phyloP scores from a whole-genome alignment of 2,329 filamentous ascomycete species.

The Epichloe coenophiala region DNA sequence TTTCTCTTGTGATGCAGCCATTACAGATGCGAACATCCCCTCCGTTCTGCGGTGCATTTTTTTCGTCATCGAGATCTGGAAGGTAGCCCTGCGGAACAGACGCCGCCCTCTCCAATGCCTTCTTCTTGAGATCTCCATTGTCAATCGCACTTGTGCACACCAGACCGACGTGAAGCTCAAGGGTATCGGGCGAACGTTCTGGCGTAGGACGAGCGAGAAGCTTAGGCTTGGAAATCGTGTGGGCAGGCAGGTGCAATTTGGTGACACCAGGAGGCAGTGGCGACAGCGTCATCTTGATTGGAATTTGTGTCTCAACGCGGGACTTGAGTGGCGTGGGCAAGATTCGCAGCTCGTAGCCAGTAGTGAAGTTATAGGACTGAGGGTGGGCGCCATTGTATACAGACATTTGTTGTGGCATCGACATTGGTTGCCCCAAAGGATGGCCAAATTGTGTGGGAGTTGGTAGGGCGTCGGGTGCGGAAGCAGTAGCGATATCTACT shows the following conservation, averaged over 20 bases:
- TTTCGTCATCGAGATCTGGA: slow-evolving; percentile 38
- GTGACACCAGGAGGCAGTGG: slow-evolving; percentile 63
- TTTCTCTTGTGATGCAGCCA: slow-evolving; percentile 83
- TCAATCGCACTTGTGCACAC: slow-evolving; percentile 91
- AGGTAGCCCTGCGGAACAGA: slow-evolving; percentile 25
- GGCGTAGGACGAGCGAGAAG: slow-evolving; percentile 62
- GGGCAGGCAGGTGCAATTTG: slow-evolving; percentile 71
- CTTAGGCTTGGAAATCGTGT: slow-evolving; percentile 92
- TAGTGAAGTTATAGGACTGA: slow-evolving; percentile 17
- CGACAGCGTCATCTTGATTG: slow-evolving; percentile 66
- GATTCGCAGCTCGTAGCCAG: slow-evolving; percentile 38
- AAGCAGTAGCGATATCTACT: slow-evolving; percentile 12
- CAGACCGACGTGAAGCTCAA: slow-evolving; percentile 67
- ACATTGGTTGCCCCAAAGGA: slow-evolving; percentile 2
- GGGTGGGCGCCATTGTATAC: slow-evolving; percentile 12
- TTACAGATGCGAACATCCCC: slow-evolving; percentile 83
- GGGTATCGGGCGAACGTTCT: slow-evolving; percentile 54
- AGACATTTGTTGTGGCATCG: slow-evolving; percentile 15
- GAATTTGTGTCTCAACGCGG: slow-evolving; percentile 91
- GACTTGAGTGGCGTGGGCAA: slow-evolving; percentile 66
- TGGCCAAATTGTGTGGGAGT: slow-evolving; percentile 14
- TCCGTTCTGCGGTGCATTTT: slow-evolving; percentile 66
- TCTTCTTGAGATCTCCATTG: slow-evolving; percentile 49
- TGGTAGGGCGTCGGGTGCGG: slow-evolving; percentile 13
- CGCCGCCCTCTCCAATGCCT: slow-evolving; percentile 48